Evolutionary conservation across 1,139 yeast species (phyloP), one percentile per base, ranked within the genome.

Genomic region (Geotrichum aggregatum): DNA sequence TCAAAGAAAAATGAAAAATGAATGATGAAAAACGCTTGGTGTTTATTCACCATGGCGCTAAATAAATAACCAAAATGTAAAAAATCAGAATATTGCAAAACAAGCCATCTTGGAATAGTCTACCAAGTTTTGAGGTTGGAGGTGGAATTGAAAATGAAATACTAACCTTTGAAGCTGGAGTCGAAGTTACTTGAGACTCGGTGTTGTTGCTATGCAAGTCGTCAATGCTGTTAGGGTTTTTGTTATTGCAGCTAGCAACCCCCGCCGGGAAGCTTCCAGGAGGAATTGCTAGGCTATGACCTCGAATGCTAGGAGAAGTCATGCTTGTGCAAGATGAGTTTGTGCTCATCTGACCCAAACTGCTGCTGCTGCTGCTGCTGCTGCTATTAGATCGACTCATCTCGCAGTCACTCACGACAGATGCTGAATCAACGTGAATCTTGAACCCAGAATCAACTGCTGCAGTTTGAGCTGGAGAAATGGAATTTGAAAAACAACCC

Each of bases 61-160:
- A 36, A 35, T 44, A 44, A 44, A 44, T 33, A 13, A 44, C 35
- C 30, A 35, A 5, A 13, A 44, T 22, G 41, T 44, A 44, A 21
- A 35, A 24, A 10, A 44, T n/a, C 22, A 44, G 18, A 21, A 44
- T 13, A 10, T 34, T 33, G 40, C 28, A 22, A 22, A 44, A 44
- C 26, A 44, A 13, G 24, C 41, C 34, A 11, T 21, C 34, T 22
- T 44, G 47, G 3, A 34, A 19, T 3, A 44, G 34, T 2, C 21
- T 21, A 31, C 14, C 35, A 3, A 44, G 8, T 8, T 30, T 28
- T 30, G 41, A n/a, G n/a, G n/a, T n/a, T n/a, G n/a, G n/a, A n/a
- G n/a, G n/a, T n/a, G n/a, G n/a, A n/a, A n/a, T n/a, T n/a, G n/a
- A 24, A 24, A 8, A 24, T 5, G 8, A 5, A 24, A 5, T 44